Evolutionary conservation across 495 filamentous ascomycete genomes (phyloP).

Genomic region (Pseudomonodictys pantanalensis): DNA sequence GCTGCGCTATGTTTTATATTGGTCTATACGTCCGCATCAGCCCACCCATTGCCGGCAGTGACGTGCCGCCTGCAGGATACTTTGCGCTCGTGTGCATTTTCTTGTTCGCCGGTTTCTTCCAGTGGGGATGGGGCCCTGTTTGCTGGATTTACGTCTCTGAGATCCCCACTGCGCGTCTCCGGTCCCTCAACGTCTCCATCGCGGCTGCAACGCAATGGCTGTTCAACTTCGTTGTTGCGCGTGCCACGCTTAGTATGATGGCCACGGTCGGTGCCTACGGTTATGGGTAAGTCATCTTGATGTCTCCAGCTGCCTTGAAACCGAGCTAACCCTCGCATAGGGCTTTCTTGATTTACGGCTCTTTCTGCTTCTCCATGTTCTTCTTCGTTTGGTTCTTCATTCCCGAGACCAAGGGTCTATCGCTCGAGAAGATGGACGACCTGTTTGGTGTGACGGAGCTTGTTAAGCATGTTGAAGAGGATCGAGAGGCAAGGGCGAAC

Average conservation of each 20-base stretch:
- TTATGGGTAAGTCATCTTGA: slow-evolving; percentile 29
- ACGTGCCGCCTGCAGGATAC: slow-evolving; percentile 33
- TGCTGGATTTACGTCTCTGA: slow-evolving; percentile 44
- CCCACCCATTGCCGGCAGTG: slow-evolving; percentile 52
- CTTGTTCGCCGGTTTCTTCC: slow-evolving; percentile 39
- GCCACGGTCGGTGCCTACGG: slow-evolving; percentile 32
- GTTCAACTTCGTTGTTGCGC: slow-evolving; percentile 43
- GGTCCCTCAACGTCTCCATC: slow-evolving; percentile 37
- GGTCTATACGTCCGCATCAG: slow-evolving; percentile 73
- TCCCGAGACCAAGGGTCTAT: slow-evolving; percentile 40
- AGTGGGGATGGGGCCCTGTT: slow-evolving; percentile 39
- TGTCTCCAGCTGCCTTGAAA: background rate
- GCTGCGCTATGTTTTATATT: slow-evolving; percentile 73
- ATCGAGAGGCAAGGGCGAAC: slow-evolving; percentile 10
- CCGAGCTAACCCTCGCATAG: slow-evolving; percentile 3
- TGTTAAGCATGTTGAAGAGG: slow-evolving; percentile 26
- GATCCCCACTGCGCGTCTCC: slow-evolving; percentile 37
- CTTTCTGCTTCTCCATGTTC: slow-evolving; percentile 38
- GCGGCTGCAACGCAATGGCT: slow-evolving; percentile 43
- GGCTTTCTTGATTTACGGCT: slow-evolving; percentile 36
- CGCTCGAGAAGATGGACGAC: slow-evolving; percentile 42
- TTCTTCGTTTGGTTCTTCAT: slow-evolving; percentile 39
- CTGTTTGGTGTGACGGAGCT: slow-evolving; percentile 39
- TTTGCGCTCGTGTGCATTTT: slow-evolving; percentile 40
- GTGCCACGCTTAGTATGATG: slow-evolving; percentile 38